Percentiles rank a stretch among this genome's conserved stretches.
Evolutionary conservation across 768 basidiomycete species (phyloP).

Genomic region (Candolleomyces aberdarensis): DNA sequence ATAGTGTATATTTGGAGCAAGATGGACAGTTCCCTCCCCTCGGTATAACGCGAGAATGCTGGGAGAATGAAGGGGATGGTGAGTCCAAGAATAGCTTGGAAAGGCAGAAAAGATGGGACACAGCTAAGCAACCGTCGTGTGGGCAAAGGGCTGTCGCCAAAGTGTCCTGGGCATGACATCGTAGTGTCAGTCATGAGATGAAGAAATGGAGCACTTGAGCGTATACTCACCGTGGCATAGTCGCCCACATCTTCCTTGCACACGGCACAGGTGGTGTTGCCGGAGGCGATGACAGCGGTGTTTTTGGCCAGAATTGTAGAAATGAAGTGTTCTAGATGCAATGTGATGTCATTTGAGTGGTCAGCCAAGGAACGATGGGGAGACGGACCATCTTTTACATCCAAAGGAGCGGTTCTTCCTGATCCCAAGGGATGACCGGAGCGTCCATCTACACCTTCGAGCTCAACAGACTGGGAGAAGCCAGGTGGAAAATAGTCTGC

Average conservation of each 20-base stretch:
- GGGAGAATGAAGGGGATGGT: neutral
- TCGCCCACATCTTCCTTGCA: conserved; percentile 40
- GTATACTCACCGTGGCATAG: conserved; percentile 38
- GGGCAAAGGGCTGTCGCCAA: conserved; percentile 56
- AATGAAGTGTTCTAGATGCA: conserved; percentile 43
- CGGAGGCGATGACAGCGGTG: conserved; percentile 35
- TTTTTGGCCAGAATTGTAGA: conserved; percentile 47
- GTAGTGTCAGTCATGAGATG: neutral
- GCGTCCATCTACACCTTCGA: conserved; percentile 71
- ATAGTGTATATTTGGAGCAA: conserved; percentile 55
- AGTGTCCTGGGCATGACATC: conserved; percentile 37
- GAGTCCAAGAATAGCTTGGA: conserved; percentile 29
- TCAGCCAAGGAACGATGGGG: neutral
- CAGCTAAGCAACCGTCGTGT: conserved; percentile 40
- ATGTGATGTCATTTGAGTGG: neutral
- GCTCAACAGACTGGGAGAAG: conserved; percentile 48
- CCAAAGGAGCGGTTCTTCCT: conserved; percentile 54
- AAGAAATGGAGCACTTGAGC: neutral
- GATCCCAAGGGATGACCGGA: conserved; percentile 46
- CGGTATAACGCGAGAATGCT: conserved; percentile 42
- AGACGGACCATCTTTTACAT: conserved; percentile 52
- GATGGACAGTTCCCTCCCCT: conserved; percentile 57
- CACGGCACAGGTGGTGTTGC: conserved; percentile 38
- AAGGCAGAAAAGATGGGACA: conserved; percentile 60
- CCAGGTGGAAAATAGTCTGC: conserved; percentile 41